A percentile compares a stretch with the other conserved stretches of the same genome.
Conservation (phyloP, 2,329 filamentous ascomycete species). For the Neobulgaria alba region DNA sequence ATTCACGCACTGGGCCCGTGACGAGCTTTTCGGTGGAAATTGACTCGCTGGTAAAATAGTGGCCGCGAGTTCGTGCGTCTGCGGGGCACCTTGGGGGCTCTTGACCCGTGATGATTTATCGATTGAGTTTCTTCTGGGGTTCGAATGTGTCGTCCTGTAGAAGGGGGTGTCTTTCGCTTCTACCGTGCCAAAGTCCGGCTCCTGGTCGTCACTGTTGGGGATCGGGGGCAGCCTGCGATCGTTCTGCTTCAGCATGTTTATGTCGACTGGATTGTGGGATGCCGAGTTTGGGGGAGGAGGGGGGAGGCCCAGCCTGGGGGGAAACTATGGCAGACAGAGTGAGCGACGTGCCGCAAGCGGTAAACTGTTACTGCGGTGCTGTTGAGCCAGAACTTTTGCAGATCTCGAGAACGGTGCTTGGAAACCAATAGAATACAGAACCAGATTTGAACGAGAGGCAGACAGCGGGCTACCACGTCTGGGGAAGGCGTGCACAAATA, state of each 20-base stretch:
- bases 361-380: too few species aligned
- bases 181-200: slow-evolving; percentile 14
- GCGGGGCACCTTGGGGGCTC: background rate
- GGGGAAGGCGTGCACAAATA: too few species aligned
- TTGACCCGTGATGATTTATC: background rate
- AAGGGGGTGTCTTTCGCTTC: slow-evolving; percentile 21
- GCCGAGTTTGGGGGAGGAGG: background rate
- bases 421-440: too few species aligned
- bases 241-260: slow-evolving; percentile 6
- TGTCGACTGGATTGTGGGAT: slow-evolving; percentile 1
- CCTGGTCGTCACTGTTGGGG: slow-evolving; percentile 10
- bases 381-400: background rate
- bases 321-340: slow-evolving; percentile 10
- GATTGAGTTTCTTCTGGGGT: slow-evolving; percentile 1
- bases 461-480: too few species aligned
- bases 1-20: too few species aligned
- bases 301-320: slow-evolving; percentile 4
- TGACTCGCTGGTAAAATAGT: too few species aligned
- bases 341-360: background rate
- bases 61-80: background rate
- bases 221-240: slow-evolving; percentile 13
- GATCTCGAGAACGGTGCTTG: too few species aligned
- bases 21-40: too few species aligned
- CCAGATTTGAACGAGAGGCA: too few species aligned
- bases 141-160: slow-evolving; percentile 8